Conservation (phyloP, 2,329 filamentous ascomycete species). For the Gaeumannomyces sp. region DNA sequence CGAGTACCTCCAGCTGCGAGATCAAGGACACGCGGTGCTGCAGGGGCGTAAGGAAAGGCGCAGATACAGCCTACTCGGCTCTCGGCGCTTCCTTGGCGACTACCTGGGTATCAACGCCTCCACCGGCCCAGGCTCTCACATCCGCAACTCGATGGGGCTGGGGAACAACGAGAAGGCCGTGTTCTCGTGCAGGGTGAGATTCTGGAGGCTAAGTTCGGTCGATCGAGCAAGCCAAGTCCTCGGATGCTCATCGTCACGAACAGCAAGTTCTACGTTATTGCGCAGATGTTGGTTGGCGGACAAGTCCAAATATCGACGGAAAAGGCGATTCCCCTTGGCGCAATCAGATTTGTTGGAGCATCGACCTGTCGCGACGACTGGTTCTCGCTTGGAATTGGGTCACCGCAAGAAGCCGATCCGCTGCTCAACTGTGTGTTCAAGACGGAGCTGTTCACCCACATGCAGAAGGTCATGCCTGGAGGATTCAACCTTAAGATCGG, state of each 20-base stretch:
- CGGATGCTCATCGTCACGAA: constrained; percentile 79
- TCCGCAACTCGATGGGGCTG: constrained; percentile 69
- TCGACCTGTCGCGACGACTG: constrained; percentile 89
- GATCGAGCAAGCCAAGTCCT: constrained; percentile 88
- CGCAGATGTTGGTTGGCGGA: constrained; percentile 74
- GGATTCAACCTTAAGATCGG: constrained; percentile 76
- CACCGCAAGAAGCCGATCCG: constrained; percentile 87
- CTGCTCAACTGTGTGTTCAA: constrained; percentile 90
- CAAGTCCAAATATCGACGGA: constrained; percentile 78
- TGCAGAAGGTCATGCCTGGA: constrained; percentile 72
- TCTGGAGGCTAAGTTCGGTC: constrained; percentile 88
- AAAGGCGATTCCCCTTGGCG: constrained; percentile 72
- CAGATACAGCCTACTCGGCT: constrained; percentile 85
- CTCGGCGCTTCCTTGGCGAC: constrained; percentile 86
- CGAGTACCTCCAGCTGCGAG: constrained; percentile 81
- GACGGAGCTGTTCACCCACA: constrained; percentile 93
- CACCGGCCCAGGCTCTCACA: constrained; percentile 72
- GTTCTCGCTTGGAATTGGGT: constrained; percentile 90
- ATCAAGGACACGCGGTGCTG: constrained; percentile 78
- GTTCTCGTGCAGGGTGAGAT: constrained; percentile 92
- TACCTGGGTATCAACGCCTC: constrained; percentile 83
- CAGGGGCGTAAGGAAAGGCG: constrained; percentile 84
- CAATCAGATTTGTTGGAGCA: constrained; percentile 79
- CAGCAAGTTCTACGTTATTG: constrained; percentile 82
- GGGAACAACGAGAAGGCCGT: constrained; percentile 66